These are phyloP conservation scores for Xylaria sp. DNA, from an alignment of 2,329 filamentous ascomycete species.

Conservation along the genomic window DNA sequence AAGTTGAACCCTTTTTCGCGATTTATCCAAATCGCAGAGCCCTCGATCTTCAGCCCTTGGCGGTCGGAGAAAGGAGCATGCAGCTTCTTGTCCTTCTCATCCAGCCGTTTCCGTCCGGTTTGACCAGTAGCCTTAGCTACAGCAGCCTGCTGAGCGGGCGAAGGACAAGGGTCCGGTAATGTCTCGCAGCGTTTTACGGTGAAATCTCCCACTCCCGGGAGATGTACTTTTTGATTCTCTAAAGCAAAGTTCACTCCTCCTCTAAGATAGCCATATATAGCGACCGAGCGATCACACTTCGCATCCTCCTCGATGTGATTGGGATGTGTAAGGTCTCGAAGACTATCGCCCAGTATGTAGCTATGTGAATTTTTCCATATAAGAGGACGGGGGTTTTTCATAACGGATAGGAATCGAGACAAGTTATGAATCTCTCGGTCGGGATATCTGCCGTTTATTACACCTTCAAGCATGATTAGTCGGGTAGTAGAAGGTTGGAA, in stretches of 20 bases:
- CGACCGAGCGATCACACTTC: slow-evolving; percentile 90
- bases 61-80: slow-evolving; percentile 99
- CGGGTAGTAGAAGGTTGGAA: not conserved
- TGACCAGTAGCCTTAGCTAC: slow-evolving; percentile 87
- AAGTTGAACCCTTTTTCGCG: slow-evolving; percentile 80
- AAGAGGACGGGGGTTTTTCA: slow-evolving; percentile 98
- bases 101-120: slow-evolving; percentile 79
- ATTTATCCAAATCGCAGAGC: slow-evolving; percentile 92
- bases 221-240: slow-evolving; percentile 84
- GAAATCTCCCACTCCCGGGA: slow-evolving; percentile 91
- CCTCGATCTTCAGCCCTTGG: slow-evolving; percentile 93
- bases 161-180: slow-evolving; percentile 93
- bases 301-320: slow-evolving; percentile 88
- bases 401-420: slow-evolving; percentile 93
- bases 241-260: slow-evolving; percentile 92
- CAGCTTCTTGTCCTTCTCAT: slow-evolving; percentile 95
- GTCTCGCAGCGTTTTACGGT: slow-evolving; percentile 85
- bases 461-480: slow-evolving; percentile 56
- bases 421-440: slow-evolving; percentile 97
- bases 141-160: slow-evolving; percentile 88
- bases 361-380: slow-evolving; percentile 97
- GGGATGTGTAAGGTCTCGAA: slow-evolving; percentile 93
- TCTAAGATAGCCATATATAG: slow-evolving; percentile 90
- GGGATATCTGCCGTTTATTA: slow-evolving; percentile 95
- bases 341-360: slow-evolving; percentile 92